Conservation (phyloP, 768 basidiomycete species). For the Russula ochroleuca region DNA sequence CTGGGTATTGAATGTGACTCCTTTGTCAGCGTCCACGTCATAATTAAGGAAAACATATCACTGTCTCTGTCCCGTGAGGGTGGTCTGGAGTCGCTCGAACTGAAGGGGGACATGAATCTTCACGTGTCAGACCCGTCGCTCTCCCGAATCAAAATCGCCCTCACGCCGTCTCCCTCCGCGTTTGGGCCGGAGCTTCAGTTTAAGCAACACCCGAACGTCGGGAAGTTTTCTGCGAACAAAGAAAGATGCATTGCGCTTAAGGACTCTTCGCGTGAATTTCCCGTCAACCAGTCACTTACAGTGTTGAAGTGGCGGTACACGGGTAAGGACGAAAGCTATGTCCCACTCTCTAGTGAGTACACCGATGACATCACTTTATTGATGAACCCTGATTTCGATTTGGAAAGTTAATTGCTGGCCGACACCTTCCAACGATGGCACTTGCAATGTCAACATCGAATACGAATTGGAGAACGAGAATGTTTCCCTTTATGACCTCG, state of each 20-base stretch:
- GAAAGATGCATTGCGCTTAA: constrained; percentile 76
- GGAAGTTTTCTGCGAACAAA: constrained; percentile 69
- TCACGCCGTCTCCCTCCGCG: constrained; percentile 53
- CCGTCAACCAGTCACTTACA: constrained; percentile 77
- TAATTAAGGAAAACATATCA: constrained; percentile 78
- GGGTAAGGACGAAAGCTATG: constrained; percentile 85
- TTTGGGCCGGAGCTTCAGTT: constrained; percentile 77
- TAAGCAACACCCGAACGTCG: constrained; percentile 95
- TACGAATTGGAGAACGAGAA: constrained; percentile 90
- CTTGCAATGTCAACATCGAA: constrained; percentile 92
- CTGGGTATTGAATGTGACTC: background rate
- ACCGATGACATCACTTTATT: background rate
- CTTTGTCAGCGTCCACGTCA: constrained; percentile 69
- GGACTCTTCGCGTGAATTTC: constrained; percentile 78
- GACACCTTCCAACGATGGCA: constrained; percentile 85
- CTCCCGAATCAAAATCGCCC: constrained; percentile 64
- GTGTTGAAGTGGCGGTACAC: constrained; percentile 92
- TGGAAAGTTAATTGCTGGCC: constrained; percentile 93
- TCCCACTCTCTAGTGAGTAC: constrained; percentile 83
- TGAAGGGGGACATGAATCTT: constrained; percentile 94
- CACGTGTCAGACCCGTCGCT: constrained; percentile 73
- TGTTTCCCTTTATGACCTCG: constrained; percentile 75
- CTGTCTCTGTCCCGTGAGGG: constrained; percentile 85
- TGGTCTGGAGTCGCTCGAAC: constrained; percentile 82
- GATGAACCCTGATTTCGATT: background rate